phyloP scores from a whole-genome alignment of 164 flowering plant genomes.

The Tetracentron sinense region DNA sequence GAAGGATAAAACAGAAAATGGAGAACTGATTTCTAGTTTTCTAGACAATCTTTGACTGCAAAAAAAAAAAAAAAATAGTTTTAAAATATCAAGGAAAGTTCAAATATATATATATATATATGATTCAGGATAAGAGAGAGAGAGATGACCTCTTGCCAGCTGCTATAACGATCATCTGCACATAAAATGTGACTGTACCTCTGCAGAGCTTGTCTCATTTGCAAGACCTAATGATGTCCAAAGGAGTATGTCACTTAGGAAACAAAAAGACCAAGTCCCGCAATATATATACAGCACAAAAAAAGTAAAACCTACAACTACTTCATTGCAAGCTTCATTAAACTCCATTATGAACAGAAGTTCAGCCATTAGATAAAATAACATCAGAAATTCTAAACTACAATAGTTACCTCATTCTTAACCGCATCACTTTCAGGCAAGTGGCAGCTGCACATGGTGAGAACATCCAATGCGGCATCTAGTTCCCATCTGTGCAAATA shows the following conservation, averaged over 20 bases:
- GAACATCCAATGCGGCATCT: slow-evolving; percentile 87
- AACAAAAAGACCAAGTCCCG: not conserved
- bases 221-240: slow-evolving; percentile 50
- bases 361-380: not conserved
- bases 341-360: not conserved
- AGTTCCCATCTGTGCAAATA: slow-evolving; percentile 87
- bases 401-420: slow-evolving; percentile 55
- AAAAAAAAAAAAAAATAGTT: not conserved
- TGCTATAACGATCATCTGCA: slow-evolving; percentile 79
- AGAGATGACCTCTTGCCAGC: slow-evolving; percentile 90
- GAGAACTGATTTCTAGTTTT: not conserved
- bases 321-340: not conserved
- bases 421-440: slow-evolving; percentile 59
- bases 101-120: no score
- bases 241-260: not conserved
- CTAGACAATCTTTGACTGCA: not conserved
- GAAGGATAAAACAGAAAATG: not conserved
- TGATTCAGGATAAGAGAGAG: not conserved
- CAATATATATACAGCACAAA: not conserved
- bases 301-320: not conserved
- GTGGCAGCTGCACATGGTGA: slow-evolving; percentile 96
- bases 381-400: not conserved
- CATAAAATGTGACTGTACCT: slow-evolving; percentile 78
- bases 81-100: not conserved
- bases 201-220: slow-evolving; percentile 76